Conservation (phyloP, 176 grass and related monocot species). For the Rhynchospora breviuscula region DNA sequence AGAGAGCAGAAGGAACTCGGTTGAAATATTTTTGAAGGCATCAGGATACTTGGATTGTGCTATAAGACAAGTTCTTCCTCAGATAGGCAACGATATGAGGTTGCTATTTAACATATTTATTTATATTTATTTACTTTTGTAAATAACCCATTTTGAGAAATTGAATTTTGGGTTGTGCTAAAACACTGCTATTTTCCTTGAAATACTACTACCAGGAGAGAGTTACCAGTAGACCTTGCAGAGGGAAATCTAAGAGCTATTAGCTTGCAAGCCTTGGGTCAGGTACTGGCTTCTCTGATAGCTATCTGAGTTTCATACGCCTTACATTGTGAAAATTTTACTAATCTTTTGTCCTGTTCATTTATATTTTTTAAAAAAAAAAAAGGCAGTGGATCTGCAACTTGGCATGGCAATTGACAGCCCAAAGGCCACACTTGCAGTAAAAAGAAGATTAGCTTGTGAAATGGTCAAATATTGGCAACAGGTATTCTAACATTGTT, state of each 20-base stretch:
- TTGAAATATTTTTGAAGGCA: constrained; percentile 86
- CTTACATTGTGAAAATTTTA: neutral
- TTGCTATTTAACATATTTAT: constrained; percentile 29
- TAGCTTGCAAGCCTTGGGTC: constrained; percentile 79
- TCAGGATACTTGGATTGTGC: constrained; percentile 81
- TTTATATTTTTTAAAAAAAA: neutral
- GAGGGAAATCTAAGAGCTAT: constrained; percentile 72
- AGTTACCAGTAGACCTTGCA: constrained; percentile 73
- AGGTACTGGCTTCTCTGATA: constrained; percentile 39
- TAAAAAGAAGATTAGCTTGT: constrained; percentile 91
- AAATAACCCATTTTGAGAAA: neutral
- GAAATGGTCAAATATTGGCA: constrained; percentile 98
- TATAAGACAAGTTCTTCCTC: constrained; percentile 65
- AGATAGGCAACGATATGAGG: constrained; percentile 62
- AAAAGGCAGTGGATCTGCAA: constrained; percentile 83
- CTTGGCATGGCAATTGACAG: constrained; percentile 96
- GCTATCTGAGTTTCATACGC: neutral
- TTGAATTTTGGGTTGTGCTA: neutral
- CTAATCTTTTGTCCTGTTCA: neutral
- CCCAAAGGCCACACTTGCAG: constrained; percentile 87
- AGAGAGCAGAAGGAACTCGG: constrained; percentile 64
- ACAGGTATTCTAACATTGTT: constrained; percentile 40
- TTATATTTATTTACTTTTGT: constrained; percentile 17
- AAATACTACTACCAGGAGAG: constrained; percentile 64
- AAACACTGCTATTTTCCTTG: neutral